phyloP scores from a whole-genome alignment of 2,329 filamentous ascomycete genomes.

The Colletotrichum orbiculare region DNA sequence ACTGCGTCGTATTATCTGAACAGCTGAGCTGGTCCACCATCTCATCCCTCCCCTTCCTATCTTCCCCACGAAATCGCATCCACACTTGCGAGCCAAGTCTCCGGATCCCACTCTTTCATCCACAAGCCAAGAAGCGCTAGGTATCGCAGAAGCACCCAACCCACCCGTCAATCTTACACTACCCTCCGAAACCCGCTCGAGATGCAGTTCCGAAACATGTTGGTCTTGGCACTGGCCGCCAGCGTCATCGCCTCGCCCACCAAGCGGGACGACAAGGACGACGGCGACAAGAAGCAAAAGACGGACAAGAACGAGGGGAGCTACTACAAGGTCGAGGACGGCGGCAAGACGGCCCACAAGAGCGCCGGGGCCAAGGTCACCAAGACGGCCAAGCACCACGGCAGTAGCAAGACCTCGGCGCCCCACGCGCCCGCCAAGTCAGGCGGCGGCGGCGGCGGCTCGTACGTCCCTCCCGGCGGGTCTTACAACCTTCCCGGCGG shows the following conservation, averaged over 20 bases:
- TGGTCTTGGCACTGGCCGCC: constrained; percentile 25
- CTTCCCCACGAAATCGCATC: not conserved
- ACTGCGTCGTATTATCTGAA: constrained; percentile 26
- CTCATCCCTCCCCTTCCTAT: not conserved
- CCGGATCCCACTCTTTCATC: not conserved
- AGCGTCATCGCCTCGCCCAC: constrained; percentile 16
- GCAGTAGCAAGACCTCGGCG: not conserved
- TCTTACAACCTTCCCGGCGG: not conserved
- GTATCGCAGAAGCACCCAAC: no score
- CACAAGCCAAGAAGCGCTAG: constrained; percentile 22
- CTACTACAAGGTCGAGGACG: no score
- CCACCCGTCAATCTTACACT: not conserved
- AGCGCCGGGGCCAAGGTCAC: constrained; percentile 6
- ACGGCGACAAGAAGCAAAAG: constrained; percentile 4
- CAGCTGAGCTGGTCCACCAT: constrained; percentile 23
- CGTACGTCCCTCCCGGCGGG: not conserved
- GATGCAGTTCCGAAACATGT: constrained; percentile 29
- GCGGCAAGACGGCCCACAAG: constrained; percentile 2
- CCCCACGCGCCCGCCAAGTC: not conserved
- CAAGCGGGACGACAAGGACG: constrained; percentile 7
- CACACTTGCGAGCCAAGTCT: constrained; percentile 6
- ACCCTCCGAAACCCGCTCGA: not conserved
- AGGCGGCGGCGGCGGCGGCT: not conserved
- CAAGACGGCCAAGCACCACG: constrained; percentile 6
- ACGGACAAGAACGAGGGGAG: not conserved